A percentile compares a stretch with the other conserved stretches of the same genome.
Evolutionary conservation across 2,329 filamentous ascomycete species (phyloP).

Genomic region (Madurella fahalii): DNA sequence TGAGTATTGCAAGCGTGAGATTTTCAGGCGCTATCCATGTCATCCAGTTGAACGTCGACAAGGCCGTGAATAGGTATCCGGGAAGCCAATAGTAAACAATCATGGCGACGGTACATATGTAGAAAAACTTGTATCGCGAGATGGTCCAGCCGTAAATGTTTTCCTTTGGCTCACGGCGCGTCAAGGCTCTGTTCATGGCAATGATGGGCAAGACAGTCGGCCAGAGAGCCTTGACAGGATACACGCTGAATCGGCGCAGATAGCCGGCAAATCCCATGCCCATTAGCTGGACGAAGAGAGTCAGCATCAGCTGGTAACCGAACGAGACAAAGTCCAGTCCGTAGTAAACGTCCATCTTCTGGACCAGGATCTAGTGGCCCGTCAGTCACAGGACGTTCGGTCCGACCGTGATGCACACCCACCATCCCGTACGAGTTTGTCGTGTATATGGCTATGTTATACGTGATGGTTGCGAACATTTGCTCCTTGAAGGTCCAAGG

Average conservation of each 20-base stretch:
- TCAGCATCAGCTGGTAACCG: conserved; percentile 39
- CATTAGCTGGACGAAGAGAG: conserved; percentile 39
- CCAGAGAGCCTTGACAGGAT: conserved; percentile 39
- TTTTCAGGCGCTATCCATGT: conserved; percentile 47
- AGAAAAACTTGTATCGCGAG: conserved; percentile 43
- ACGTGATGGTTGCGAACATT: conserved; percentile 40
- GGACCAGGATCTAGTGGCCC: conserved; percentile 29
- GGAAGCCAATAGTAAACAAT: conserved; percentile 48
- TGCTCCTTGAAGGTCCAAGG: conserved; percentile 43
- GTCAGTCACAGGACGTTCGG: background rate
- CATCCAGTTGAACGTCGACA: conserved; percentile 47
- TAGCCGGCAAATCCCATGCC: conserved; percentile 42
- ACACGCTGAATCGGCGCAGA: conserved; percentile 37
- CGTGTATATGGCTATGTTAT: conserved; percentile 35
- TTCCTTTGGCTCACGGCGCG: conserved; percentile 33
- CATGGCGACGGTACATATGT: conserved; percentile 35
- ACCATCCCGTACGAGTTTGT: conserved; percentile 34
- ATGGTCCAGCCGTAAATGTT: conserved; percentile 42
- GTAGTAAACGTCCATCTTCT: conserved; percentile 38
- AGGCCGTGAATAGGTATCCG: conserved; percentile 41
- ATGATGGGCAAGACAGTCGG: conserved; percentile 38
- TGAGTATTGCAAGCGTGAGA: conserved; percentile 40
- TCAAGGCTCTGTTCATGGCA: conserved; percentile 34
- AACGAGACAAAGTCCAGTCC: conserved; percentile 38
- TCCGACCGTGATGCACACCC: background rate